phyloP scores from a whole-genome alignment of 1,139 yeast genomes.

The Sugiyamaella xylanicola region DNA sequence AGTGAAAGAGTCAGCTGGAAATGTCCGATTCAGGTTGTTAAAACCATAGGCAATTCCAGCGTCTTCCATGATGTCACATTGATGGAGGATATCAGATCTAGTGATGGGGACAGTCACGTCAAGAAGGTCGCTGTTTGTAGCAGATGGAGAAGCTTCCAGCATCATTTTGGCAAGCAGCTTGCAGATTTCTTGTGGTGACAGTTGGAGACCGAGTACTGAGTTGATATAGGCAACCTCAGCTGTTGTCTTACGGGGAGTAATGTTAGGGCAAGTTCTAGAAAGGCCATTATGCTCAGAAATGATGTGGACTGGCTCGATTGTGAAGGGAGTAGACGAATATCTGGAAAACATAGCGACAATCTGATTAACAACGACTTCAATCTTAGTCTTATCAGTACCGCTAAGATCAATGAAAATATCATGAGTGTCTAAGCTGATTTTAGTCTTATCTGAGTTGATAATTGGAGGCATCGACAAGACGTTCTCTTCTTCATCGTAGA shows the following conservation, averaged over 20 bases:
- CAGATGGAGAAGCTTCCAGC: slow-evolving; percentile 60
- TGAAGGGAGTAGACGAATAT: slow-evolving; percentile 68
- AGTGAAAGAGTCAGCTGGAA: slow-evolving; percentile 76
- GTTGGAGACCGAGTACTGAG: slow-evolving; percentile 82
- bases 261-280: slow-evolving; percentile 74
- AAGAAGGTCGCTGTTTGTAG: slow-evolving; percentile 53
- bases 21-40: slow-evolving; percentile 80
- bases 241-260: slow-evolving; percentile 64
- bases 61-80: slow-evolving; percentile 98
- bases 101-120: slow-evolving; percentile 86
- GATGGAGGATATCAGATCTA: slow-evolving; percentile 93
- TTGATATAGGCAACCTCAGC: slow-evolving; percentile 88
- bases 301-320: slow-evolving; percentile 86
- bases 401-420: slow-evolving; percentile 93
- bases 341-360: slow-evolving; percentile 94
- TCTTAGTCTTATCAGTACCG: slow-evolving; percentile 92
- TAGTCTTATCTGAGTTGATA: slow-evolving; percentile 89
- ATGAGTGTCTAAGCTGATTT: slow-evolving; percentile 79
- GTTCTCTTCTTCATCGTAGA: slow-evolving; percentile 72
- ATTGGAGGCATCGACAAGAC: slow-evolving; percentile 97
- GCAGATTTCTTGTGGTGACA: slow-evolving; percentile 67
- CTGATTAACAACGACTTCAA: slow-evolving; percentile 87
- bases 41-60: slow-evolving; percentile 97
- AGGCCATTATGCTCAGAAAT: slow-evolving; percentile 81
- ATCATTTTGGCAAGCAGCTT: slow-evolving; percentile 79